Evolutionary conservation across 1,284 basidiomycete species (phyloP).

Genomic region (Volvariella volvacea): DNA sequence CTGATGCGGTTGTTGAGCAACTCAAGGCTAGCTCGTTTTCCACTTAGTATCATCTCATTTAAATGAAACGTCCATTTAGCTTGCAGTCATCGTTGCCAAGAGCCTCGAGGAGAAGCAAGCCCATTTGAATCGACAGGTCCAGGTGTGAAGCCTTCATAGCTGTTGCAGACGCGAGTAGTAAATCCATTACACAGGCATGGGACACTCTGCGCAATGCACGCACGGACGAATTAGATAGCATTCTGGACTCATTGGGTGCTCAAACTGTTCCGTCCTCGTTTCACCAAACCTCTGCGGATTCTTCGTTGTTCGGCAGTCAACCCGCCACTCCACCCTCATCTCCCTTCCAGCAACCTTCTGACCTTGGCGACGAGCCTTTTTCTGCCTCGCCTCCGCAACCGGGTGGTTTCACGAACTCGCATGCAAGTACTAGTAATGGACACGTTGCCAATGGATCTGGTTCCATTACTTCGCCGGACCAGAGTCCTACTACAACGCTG

Average conservation of each 20-base stretch:
- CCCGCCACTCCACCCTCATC: conserved; percentile 10
- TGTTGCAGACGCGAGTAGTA: conserved; percentile 1
- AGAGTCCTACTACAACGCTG: conserved; percentile 40
- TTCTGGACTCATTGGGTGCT: conserved; percentile 63
- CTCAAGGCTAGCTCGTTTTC: conserved; percentile 45
- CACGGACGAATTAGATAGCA: conserved; percentile 52
- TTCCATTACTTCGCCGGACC: neutral
- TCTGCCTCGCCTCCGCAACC: neutral
- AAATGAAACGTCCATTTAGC: conserved; percentile 29
- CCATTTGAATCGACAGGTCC: conserved; percentile 49
- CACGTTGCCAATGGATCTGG: neutral
- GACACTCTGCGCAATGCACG: conserved; percentile 53
- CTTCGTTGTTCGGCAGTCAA: conserved; percentile 72
- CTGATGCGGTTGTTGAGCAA: conserved; percentile 65
- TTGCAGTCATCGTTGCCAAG: conserved; percentile 65
- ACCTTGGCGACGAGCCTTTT: neutral
- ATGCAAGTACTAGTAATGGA: neutral
- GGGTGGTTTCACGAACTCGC: neutral
- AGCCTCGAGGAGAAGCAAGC: conserved; percentile 63
- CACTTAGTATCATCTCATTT: neutral
- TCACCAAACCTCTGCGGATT: conserved; percentile 56
- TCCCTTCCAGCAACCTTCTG: neutral
- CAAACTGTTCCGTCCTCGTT: conserved; percentile 73
- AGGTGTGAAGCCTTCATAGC: conserved; percentile 32
- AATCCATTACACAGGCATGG: conserved; percentile 50